phyloP scores from a whole-genome alignment of 1,139 yeast species.

The Saccharomyces pastorianus region DNA sequence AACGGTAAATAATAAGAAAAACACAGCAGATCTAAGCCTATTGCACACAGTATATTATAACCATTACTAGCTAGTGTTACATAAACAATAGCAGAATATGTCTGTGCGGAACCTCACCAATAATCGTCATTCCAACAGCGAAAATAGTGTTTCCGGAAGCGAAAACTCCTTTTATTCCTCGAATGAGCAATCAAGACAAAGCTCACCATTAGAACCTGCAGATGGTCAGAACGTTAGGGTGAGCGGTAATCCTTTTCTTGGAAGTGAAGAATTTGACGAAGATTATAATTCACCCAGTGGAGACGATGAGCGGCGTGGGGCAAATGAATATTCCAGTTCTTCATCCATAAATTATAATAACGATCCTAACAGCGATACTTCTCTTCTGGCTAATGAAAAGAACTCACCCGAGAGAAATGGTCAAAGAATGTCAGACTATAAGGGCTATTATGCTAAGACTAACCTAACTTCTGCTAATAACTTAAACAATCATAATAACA shows the following conservation, averaged over 20 bases:
- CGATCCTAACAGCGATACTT: slow-evolving; percentile 13
- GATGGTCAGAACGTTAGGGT: not conserved
- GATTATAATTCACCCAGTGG: slow-evolving; percentile 3
- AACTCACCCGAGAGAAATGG: slow-evolving; percentile 5
- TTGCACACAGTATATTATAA: not conserved
- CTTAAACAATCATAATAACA: slow-evolving; percentile 6
- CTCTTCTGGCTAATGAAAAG: slow-evolving; percentile 11
- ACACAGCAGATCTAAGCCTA: not conserved
- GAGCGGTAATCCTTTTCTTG: slow-evolving; percentile 6
- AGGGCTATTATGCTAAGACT: slow-evolving; percentile 27
- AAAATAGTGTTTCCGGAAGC: not conserved
- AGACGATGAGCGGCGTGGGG: not conserved
- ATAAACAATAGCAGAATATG: not conserved
- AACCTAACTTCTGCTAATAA: slow-evolving; percentile 3
- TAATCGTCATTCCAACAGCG: not conserved
- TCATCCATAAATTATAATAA: slow-evolving; percentile 9
- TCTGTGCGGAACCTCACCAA: not conserved
- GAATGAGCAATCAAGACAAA: not conserved
- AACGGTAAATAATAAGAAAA: not conserved
- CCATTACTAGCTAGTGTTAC: not conserved
- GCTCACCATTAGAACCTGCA: not conserved
- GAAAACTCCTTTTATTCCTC: not conserved
- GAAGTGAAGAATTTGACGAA: slow-evolving; percentile 13
- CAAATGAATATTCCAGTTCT: slow-evolving; percentile 7
- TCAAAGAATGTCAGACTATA: slow-evolving; percentile 21